These are phyloP conservation scores for Paecilomyces niveus DNA, from an alignment of 2,329 filamentous ascomycete species.

Conservation along the genomic window DNA sequence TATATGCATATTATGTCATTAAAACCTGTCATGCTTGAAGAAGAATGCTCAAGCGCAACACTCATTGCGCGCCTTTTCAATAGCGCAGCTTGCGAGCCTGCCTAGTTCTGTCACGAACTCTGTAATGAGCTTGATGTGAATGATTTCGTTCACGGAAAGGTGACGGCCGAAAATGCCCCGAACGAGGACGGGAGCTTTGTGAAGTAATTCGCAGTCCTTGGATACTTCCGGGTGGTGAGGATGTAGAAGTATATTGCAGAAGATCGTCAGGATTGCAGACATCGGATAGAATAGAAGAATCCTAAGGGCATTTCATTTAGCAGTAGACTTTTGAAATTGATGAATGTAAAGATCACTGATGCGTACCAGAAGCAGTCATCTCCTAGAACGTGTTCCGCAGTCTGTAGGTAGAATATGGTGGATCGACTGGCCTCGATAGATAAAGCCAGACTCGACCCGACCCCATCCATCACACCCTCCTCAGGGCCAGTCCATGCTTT, in stretches of 20 bases:
- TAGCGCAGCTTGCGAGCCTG: constrained; percentile 38
- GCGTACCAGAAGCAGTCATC: constrained; percentile 47
- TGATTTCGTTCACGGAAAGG: constrained; percentile 27
- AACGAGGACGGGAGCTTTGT: constrained; percentile 38
- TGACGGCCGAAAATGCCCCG: constrained; percentile 25
- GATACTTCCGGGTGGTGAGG: constrained; percentile 39
- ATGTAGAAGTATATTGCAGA: constrained; percentile 47
- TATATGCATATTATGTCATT: no score
- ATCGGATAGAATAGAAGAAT: constrained; percentile 52
- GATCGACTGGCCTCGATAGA: constrained; percentile 52
- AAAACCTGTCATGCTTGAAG: no score
- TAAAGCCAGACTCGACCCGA: constrained; percentile 48
- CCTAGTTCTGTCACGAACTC: constrained; percentile 40
- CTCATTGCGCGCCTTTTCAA: constrained; percentile 32
- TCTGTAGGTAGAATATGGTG: constrained; percentile 44
- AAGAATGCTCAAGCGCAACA: constrained; percentile 1
- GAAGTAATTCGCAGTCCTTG: constrained; percentile 43
- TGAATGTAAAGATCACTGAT: constrained; percentile 12
- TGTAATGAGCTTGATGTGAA: constrained; percentile 36
- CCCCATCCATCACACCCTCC: constrained; percentile 35
- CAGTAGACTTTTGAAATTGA: neutral
- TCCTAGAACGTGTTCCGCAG: constrained; percentile 36
- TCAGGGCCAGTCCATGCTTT: constrained; percentile 33
- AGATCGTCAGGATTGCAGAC: constrained; percentile 47
- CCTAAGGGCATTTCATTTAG: constrained; percentile 29